Evolutionary conservation across 2,329 filamentous ascomycete genomes (phyloP), one percentile per base, ranked within the genome.

Genomic region (Ciborinia camelliae): DNA sequence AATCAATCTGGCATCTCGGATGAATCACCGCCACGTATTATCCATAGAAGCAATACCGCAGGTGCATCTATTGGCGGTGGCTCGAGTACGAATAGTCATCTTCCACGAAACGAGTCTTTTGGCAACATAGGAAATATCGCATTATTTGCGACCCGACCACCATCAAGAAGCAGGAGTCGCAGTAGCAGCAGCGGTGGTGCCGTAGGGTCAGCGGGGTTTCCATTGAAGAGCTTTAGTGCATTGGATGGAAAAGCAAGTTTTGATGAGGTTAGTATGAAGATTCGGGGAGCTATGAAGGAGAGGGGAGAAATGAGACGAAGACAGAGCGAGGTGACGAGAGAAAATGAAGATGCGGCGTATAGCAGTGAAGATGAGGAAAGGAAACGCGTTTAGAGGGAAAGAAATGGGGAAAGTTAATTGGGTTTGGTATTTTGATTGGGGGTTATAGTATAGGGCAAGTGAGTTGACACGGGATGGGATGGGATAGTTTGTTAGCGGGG

Each of bases 41-140:
- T 66, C 67, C 73, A 39, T 66, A 75, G 30, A 65, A 70, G 58
- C 26, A 66, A 63, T 18, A 57, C 65, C 32, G 65, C 67, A 35
- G 66, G 69, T 50, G 67, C 72, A n/a, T 70, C 72, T 3, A 73
- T 73, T 54, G 71, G 66, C 41, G 73, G 71, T 41, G 70, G 73
- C 39, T 72, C 71, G 18, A 64, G 71, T 52, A 63, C 75, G 68
- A 74, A 74, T 63, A 73, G 74, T 14, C 72, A 73, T 45, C 71
- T 84, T 69, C 93, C 94, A 10, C 88, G 90, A 66, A 97, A 97
- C 79, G 95, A 98, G 77, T 95, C 91, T 0, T 97, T 97, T 79
- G 89, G 89, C 77, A 94, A 98, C 76, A 89, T 98, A 68, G 90
- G 91, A 15, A 87, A 85, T 57, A 89, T 97, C 70, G 91, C 90